These are phyloP conservation scores for Candida tunisiensis DNA, from an alignment of 1,139 yeast species.

Conservation along the genomic window DNA sequence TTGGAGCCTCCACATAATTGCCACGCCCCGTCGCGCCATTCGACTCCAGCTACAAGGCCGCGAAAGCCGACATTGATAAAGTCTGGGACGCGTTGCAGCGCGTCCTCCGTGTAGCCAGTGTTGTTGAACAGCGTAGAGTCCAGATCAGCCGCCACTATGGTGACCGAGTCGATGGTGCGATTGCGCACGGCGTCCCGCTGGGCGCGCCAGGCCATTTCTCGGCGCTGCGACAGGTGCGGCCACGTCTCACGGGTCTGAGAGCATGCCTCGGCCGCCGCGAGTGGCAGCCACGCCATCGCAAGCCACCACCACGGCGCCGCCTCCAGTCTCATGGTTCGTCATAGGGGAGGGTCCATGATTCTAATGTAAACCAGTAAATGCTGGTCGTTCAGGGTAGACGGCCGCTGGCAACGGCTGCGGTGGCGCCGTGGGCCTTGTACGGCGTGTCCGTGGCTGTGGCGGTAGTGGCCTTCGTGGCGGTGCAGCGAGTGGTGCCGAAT, in stretches of 20 bases:
- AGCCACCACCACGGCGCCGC: too few species aligned
- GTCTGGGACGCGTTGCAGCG: constrained; percentile 23
- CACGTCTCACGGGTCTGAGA: constrained; percentile 1
- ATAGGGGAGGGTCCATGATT: too few species aligned
- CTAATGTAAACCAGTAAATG: too few species aligned
- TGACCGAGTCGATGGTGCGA: constrained; percentile 39
- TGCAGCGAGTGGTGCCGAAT: constrained; percentile 1
- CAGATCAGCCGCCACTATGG: constrained; percentile 42
- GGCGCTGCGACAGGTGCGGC: constrained; percentile 3
- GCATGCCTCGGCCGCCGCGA: constrained; percentile 1
- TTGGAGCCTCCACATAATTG: too few species aligned
- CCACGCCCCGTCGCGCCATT: constrained; percentile 58
- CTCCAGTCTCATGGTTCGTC: too few species aligned
- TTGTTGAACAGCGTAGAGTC: constrained; percentile 31
- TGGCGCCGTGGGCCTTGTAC: too few species aligned
- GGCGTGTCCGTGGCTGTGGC: too few species aligned
- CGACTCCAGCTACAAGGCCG: constrained; percentile 41
- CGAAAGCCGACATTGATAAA: constrained; percentile 36
- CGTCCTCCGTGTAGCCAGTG: constrained; percentile 30
- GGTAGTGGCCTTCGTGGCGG: constrained; percentile 1
- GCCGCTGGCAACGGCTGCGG: too few species aligned
- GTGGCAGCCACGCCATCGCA: constrained; percentile 1
- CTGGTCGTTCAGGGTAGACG: too few species aligned
- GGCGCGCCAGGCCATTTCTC: constrained; percentile 31
- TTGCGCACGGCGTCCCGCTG: constrained; percentile 52